Percentiles rank a stretch among this genome's conserved stretches.
These are phyloP conservation scores for Lagerstroemia speciosa DNA, from an alignment of 345 rosid genomes.

Conservation along the genomic window DNA sequence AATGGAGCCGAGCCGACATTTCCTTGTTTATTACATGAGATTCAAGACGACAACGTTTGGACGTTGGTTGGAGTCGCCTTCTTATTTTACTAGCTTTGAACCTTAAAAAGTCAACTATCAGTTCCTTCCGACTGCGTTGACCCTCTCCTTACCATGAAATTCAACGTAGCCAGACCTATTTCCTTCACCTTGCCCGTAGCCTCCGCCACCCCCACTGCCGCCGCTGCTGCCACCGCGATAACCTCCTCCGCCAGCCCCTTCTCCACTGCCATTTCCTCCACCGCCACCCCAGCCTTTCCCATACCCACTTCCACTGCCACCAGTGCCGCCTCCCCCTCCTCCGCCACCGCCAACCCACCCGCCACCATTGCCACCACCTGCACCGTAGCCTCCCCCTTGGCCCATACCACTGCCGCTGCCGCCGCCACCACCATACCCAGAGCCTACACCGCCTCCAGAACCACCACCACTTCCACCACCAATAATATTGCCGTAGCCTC, in stretches of 20 bases:
- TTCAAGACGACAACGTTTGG: no score
- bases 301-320: constrained; percentile 15
- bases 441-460: constrained; percentile 7
- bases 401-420: constrained; percentile 6
- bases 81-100: no score
- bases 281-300: neutral
- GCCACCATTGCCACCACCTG: constrained; percentile 4
- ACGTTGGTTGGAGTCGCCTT: no score
- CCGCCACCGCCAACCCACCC: constrained; percentile 19
- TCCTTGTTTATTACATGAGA: no score
- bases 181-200: neutral
- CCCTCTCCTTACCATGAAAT: constrained; percentile 5
- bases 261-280: constrained; percentile 9
- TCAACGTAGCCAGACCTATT: neutral
- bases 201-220: constrained; percentile 9
- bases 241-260: constrained; percentile 6
- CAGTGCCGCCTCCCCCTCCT: constrained; percentile 16
- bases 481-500: neutral
- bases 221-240: neutral
- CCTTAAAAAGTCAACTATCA: neutral
- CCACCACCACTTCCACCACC: constrained; percentile 15
- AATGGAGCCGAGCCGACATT: no score
- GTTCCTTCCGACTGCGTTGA: neutral
- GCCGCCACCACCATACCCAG: neutral
- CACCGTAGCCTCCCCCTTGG: constrained; percentile 4